These are phyloP conservation scores for Pythium biforme DNA, from an alignment of 352 stramenopile species.

Conservation along the genomic window DNA sequence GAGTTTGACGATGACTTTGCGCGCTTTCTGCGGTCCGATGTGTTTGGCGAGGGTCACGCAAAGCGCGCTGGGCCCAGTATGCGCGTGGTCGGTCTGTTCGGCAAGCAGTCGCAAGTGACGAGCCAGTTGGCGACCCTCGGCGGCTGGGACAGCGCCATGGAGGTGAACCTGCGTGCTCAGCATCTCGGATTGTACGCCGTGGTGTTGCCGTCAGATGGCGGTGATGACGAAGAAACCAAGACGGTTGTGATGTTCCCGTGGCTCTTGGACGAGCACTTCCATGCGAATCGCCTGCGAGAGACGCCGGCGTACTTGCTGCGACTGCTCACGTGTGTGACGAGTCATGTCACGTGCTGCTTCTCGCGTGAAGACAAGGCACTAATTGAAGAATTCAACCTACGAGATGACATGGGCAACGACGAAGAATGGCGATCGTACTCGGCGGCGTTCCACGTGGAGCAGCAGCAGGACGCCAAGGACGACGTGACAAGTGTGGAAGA, in stretches of 20 bases:
- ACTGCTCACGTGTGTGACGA: constrained; percentile 54
- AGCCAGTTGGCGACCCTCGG: constrained; percentile 33
- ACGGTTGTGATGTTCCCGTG: constrained; percentile 60
- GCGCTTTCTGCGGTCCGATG: constrained; percentile 51
- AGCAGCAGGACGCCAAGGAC: constrained; percentile 27
- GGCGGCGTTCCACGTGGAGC: constrained; percentile 32
- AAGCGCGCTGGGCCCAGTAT: constrained; percentile 11
- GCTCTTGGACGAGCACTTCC: constrained; percentile 49
- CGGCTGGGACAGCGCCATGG: constrained; percentile 47
- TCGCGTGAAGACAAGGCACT: constrained; percentile 33
- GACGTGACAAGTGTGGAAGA: background rate
- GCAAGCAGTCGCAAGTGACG: constrained; percentile 55
- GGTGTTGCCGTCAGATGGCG: constrained; percentile 22
- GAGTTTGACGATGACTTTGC: constrained; percentile 69
- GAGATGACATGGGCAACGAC: constrained; percentile 15
- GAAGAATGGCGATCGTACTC: constrained; percentile 38
- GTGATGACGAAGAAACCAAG: background rate
- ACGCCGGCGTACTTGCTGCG: constrained; percentile 66
- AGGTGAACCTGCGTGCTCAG: constrained; percentile 30
- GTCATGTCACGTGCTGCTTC: constrained; percentile 54
- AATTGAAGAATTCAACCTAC: constrained; percentile 17
- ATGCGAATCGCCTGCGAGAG: constrained; percentile 19
- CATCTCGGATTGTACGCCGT: constrained; percentile 61
- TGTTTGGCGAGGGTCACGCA: constrained; percentile 32
- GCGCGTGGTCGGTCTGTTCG: constrained; percentile 52